Evolutionary conservation across 2,329 filamentous ascomycete genomes (phyloP).

Genomic region (Ceratocystis variospora): DNA sequence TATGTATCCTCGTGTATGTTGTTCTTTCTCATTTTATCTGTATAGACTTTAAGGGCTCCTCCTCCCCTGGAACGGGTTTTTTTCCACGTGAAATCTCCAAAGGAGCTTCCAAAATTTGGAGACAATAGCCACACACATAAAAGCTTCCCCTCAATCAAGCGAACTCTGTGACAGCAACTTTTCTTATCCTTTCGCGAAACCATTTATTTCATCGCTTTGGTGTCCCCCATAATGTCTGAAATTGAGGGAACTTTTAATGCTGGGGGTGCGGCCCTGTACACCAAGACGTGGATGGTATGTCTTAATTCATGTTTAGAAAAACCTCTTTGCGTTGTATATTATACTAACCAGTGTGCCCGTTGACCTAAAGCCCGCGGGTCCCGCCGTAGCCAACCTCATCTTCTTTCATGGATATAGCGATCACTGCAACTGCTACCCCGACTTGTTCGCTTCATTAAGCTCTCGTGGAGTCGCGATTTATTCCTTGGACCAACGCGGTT

Average conservation of each 20-base stretch:
- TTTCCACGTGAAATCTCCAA: background rate
- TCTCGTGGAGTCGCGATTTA: conserved; percentile 59
- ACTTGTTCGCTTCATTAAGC: conserved; percentile 58
- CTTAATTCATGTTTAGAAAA: background rate
- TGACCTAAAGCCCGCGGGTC: conserved; percentile 36
- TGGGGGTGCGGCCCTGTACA: conserved; percentile 36
- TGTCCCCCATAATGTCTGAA: conserved; percentile 21
- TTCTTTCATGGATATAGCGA: conserved; percentile 87
- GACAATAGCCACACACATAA: background rate
- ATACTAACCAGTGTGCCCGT: conserved; percentile 4
- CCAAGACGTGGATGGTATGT: conserved; percentile 46
- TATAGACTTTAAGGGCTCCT: background rate
- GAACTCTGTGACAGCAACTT: background rate
- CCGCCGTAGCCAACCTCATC: conserved; percentile 55
- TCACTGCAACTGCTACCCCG: conserved; percentile 63
- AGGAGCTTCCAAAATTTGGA: background rate
- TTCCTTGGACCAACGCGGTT: conserved; percentile 76
- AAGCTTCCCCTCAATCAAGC: background rate
- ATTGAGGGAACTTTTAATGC: conserved; percentile 39
- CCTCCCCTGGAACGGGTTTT: background rate
- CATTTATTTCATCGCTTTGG: background rate
- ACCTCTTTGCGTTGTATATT: conserved; percentile 5
- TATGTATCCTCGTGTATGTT: background rate
- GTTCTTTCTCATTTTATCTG: background rate
- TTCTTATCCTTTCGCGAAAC: background rate